phyloP scores from a whole-genome alignment of 495 filamentous ascomycete species.

The Entonaema liquescens region DNA sequence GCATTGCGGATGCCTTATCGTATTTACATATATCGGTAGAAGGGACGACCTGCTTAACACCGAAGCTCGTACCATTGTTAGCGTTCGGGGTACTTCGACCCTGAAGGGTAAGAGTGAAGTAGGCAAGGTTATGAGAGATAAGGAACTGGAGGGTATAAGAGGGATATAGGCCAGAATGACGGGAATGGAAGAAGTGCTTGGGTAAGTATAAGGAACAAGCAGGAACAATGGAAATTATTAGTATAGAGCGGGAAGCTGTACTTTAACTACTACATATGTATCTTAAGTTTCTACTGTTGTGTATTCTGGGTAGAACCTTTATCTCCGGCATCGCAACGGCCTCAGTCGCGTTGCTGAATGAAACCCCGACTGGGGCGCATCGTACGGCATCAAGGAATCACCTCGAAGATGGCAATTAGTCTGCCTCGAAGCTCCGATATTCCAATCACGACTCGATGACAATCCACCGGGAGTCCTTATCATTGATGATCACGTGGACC shows the following conservation, averaged over 20 bases:
- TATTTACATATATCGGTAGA: conserved; percentile 26
- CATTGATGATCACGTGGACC: conserved; percentile 44
- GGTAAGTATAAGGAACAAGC: conserved; percentile 10
- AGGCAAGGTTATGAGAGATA: background rate
- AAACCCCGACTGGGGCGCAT: conserved; percentile 30
- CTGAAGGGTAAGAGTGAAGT: background rate
- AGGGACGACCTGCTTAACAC: conserved; percentile 40
- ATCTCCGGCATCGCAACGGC: conserved; percentile 47
- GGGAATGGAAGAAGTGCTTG: background rate
- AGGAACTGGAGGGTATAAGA: background rate
- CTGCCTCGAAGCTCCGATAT: conserved; percentile 32
- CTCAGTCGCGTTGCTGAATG: conserved; percentile 15
- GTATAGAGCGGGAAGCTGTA: conserved; percentile 22
- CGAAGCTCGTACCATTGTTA: conserved; percentile 40
- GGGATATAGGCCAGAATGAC: background rate
- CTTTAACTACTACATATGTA: conserved; percentile 21
- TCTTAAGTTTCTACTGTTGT: conserved; percentile 19
- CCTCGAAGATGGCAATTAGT: conserved; percentile 28
- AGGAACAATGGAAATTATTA: conserved; percentile 22
- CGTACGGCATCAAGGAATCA: conserved; percentile 25
- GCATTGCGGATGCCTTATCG: conserved; percentile 32
- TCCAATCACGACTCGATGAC: conserved; percentile 46
- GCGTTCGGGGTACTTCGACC: conserved; percentile 8
- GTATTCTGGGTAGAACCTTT: conserved; percentile 25
- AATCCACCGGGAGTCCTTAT: conserved; percentile 42